Conservation (phyloP, 2,329 filamentous ascomycete genomes). For the Colletotrichum sp. region DNA sequence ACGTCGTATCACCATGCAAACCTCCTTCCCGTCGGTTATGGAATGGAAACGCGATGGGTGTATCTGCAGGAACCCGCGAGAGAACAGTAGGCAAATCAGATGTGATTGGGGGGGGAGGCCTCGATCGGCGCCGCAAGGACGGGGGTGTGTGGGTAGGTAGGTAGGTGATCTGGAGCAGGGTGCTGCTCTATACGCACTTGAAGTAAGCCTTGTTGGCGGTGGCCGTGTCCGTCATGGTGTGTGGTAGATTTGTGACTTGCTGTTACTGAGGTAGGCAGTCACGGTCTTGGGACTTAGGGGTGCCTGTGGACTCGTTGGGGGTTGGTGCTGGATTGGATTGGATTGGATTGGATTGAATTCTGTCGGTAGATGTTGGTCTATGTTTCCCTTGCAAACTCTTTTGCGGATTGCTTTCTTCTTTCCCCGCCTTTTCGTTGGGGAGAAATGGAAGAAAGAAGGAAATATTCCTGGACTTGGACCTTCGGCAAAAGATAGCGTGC, state of each 20-base stretch:
- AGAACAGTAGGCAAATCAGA: not conserved
- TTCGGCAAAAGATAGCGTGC: not conserved
- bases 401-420: conserved; percentile 22
- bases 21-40: not conserved
- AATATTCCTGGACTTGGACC: not conserved
- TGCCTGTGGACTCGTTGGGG: not conserved
- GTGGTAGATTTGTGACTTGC: not conserved
- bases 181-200: conserved; percentile 10
- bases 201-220: conserved; percentile 24
- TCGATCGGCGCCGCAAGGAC: not conserved
- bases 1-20: not conserved
- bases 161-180: not conserved
- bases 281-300: not conserved
- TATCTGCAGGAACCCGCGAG: conserved; percentile 19
- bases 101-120: not conserved
- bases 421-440: conserved; percentile 12
- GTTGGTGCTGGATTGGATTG: too few species aligned
- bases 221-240: conserved; percentile 13
- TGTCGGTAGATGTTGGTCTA: not conserved
- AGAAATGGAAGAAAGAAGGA: not conserved
- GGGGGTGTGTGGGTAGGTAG: not conserved
- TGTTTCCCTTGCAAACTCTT: conserved; percentile 7
- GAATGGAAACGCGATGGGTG: not conserved
- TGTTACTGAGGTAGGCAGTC: not conserved
- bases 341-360: not conserved